Evolutionary conservation across 805 yeast genomes (phyloP), one percentile per base, ranked within the genome.

Genomic region (Candida golubevii): DNA sequence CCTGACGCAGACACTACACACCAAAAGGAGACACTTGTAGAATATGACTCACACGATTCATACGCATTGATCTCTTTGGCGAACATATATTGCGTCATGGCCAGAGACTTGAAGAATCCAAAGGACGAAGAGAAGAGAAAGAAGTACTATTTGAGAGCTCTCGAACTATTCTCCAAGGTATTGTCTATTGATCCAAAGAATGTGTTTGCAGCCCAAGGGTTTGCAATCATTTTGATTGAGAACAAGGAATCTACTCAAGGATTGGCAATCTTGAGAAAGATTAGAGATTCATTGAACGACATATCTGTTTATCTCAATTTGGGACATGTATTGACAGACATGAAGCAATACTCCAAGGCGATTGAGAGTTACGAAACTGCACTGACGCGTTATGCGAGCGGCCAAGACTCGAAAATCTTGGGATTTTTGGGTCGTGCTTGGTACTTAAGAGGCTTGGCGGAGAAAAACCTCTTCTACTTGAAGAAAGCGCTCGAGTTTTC

Each of bases 121-220:
- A 80, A 80, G 27, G 68, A 65, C 36, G 73, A 69, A 26, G 56
- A 54, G 13, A 85, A 81, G 62, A 76, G 77, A 49, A 80, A 80
- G 53, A 85, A 83, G 51, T 84, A 88, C 44, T 91, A 85, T 61
- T 72, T 83, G 36, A 80, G 96, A 63, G 97, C 97, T n/a, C 85
- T 90, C 11, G 97, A 91, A 65, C 72, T 93, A 47, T 91, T 81
- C 62, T 86, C 88, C 57, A 93, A 93, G 66, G 97, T 88, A 1
- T 69, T 93, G 42, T 82, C 85, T 40, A 66, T 89, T 27, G 98
- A 93, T 66, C 80, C 90, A 2, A 73, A 77, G 53, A 88, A 91
- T 60, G 91, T 90, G 1, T 93, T 83, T 68, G 99, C 99, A 6
- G 98, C 99, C 1, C 99, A 93, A 65, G 99, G 99, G 44, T 75